phyloP scores from a whole-genome alignment of 306 rosid species.

The Castanopsis chinensis region DNA sequence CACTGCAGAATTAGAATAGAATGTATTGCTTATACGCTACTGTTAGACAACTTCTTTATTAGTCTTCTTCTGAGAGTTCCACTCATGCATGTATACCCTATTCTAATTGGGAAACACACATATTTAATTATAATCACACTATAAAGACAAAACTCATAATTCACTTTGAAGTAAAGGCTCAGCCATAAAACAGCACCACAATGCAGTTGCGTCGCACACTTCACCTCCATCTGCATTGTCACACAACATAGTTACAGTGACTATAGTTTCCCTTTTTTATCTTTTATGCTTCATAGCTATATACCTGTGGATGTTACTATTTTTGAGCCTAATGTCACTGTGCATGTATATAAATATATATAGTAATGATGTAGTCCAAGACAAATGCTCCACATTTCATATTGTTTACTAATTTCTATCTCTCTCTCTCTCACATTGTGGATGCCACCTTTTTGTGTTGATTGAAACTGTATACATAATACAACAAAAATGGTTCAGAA shows the following conservation, averaged over 20 bases:
- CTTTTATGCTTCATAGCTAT: neutral
- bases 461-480: neutral
- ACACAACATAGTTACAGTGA: neutral
- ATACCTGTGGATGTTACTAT: neutral
- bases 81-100: too few species aligned
- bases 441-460: neutral
- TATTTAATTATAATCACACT: neutral
- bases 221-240: neutral
- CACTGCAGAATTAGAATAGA: too few species aligned
- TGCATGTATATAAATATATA: neutral
- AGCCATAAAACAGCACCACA: neutral
- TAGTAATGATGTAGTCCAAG: neutral
- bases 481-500: neutral
- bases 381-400: neutral
- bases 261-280: neutral
- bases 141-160: neutral
- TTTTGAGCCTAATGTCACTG: slow-evolving; percentile 3
- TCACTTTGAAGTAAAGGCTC: neutral
- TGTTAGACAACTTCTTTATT: too few species aligned
- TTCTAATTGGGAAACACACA: too few species aligned
- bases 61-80: too few species aligned
- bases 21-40: too few species aligned
- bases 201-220: neutral
- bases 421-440: neutral
- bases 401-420: neutral